Percentiles rank a stretch among this genome's conserved stretches.
Evolutionary conservation across 495 filamentous ascomycete genomes (phyloP).

Genomic region (Talaromyces stipitatus): DNA sequence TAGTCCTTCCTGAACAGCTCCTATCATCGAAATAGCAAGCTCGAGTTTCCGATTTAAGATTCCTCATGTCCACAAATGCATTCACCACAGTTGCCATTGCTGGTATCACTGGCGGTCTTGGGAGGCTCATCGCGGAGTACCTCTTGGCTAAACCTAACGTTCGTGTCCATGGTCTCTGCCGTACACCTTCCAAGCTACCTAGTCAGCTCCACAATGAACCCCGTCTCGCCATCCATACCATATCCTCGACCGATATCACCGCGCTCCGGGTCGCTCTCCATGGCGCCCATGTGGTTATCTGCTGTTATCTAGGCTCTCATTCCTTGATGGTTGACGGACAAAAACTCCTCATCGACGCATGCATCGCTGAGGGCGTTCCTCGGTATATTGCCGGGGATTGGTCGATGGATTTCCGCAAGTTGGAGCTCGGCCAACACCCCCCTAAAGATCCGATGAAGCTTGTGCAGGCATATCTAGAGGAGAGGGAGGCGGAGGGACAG

Average conservation of each 20-base stretch:
- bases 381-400: conserved; percentile 34
- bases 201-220: conserved; percentile 8
- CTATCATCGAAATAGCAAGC: too few species aligned
- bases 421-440: conserved; percentile 23
- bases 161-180: conserved; percentile 20
- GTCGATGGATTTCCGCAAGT: conserved; percentile 24
- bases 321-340: conserved; percentile 32
- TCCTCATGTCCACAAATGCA: neutral
- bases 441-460: conserved; percentile 34
- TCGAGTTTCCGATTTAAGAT: neutral
- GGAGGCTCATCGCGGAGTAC: conserved; percentile 13
- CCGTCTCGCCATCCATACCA: conserved; percentile 12
- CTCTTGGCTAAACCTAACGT: conserved; percentile 17
- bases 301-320: conserved; percentile 29
- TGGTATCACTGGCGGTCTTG: conserved; percentile 24
- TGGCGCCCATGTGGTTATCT: conserved; percentile 19
- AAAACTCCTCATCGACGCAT: conserved; percentile 32
- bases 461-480: conserved; percentile 29
- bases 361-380: conserved; percentile 22
- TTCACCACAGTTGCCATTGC: conserved; percentile 16
- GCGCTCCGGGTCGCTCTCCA: conserved; percentile 13
- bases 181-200: conserved; percentile 20
- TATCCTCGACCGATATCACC: conserved; percentile 11
- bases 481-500: conserved; percentile 14
- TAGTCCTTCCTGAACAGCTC: too few species aligned